phyloP scores from a whole-genome alignment of 352 stramenopile genomes.

The Phytophthora quininea region DNA sequence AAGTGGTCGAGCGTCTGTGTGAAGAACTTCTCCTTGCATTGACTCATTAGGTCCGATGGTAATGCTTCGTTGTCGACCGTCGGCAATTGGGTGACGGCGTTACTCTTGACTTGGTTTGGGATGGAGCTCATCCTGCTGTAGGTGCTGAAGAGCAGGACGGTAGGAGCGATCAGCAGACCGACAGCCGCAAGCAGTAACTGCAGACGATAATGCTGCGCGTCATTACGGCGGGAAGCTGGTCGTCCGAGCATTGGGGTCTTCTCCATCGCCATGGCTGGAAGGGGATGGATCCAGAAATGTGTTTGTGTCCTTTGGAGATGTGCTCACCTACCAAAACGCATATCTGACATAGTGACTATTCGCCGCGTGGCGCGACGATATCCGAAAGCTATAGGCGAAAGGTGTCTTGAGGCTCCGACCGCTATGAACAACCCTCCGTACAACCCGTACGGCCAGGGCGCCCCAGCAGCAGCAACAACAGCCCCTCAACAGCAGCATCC shows the following conservation, averaged over 20 bases:
- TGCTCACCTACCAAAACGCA: too few relatives aligned
- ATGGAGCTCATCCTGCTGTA: conserved; percentile 8
- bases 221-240: neutral
- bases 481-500: conserved; percentile 41
- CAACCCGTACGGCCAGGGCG: conserved; percentile 54
- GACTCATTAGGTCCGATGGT: conserved; percentile 44
- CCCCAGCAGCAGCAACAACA: conserved; percentile 35
- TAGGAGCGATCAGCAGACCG: conserved; percentile 22
- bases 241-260: conserved; percentile 23
- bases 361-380: neutral
- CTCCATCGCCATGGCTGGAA: conserved; percentile 23
- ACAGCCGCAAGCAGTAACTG: conserved; percentile 24
- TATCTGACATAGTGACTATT: too few relatives aligned
- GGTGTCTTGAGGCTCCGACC: neutral
- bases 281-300: neutral
- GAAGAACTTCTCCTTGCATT: conserved; percentile 79
- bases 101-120: neutral
- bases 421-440: conserved; percentile 55
- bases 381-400: conserved; percentile 6
- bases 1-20: conserved; percentile 84
- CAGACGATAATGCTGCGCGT: conserved; percentile 1
- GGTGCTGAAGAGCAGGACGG: conserved; percentile 27
- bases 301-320: too few relatives aligned
- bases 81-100: conserved; percentile 1
- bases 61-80: conserved; percentile 46